Conservation (phyloP, 495 filamentous ascomycete genomes). For the Terfezia claveryi region DNA sequence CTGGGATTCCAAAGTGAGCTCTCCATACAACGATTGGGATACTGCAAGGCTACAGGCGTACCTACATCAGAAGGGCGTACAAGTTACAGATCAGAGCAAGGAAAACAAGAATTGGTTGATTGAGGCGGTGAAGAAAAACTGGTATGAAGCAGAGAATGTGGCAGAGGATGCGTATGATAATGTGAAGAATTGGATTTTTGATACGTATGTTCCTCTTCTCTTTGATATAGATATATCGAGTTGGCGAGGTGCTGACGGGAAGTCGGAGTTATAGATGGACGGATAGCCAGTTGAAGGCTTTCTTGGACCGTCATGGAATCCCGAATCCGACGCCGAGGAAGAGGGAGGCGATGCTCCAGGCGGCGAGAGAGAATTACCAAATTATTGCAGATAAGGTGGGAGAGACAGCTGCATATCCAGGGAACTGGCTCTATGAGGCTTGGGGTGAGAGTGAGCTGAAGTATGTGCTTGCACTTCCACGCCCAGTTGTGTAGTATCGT, state of each 20-base stretch:
- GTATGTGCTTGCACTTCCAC: slow-evolving; percentile 10
- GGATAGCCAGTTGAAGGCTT: slow-evolving; percentile 73
- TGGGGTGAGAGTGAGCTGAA: slow-evolving; percentile 65
- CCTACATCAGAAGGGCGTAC: slow-evolving; percentile 41
- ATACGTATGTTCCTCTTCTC: slow-evolving; percentile 47
- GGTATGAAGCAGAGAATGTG: slow-evolving; percentile 56
- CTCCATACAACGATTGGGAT: slow-evolving; percentile 54
- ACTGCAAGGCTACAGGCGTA: slow-evolving; percentile 39
- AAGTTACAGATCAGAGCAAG: slow-evolving; percentile 39
- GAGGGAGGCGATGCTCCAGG: slow-evolving; percentile 57
- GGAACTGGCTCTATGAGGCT: slow-evolving; percentile 81
- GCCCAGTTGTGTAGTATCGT: slow-evolving; percentile 8
- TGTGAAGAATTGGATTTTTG: slow-evolving; percentile 82
- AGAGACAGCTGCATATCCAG: slow-evolving; percentile 64
- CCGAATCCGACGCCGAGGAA: slow-evolving; percentile 68
- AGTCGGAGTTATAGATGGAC: slow-evolving; percentile 35
- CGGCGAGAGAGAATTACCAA: slow-evolving; percentile 64
- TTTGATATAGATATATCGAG: background rate
- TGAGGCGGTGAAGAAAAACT: slow-evolving; percentile 43
- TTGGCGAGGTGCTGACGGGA: slow-evolving; percentile 12
- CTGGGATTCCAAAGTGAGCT: slow-evolving; percentile 49
- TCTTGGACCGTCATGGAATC: slow-evolving; percentile 71
- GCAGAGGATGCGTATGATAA: slow-evolving; percentile 43
- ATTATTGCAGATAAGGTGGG: slow-evolving; percentile 59
- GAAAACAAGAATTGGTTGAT: slow-evolving; percentile 43